Evolutionary conservation across 176 grass and related monocot genomes (phyloP).

Genomic region (Zea mays): Zm-B73-REFERENCE-NAM-5.0 NC_050100.1:70475501-70476000

Average conservation of each 20-base stretch:
- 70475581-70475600: not conserved
- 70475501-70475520: slow-evolving; percentile 35
- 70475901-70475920: slow-evolving; percentile 49
- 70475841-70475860: slow-evolving; percentile 67
- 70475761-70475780: slow-evolving; percentile 45
- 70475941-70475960: slow-evolving; percentile 16
- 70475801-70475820: slow-evolving; percentile 57
- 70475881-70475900: slow-evolving; percentile 51
- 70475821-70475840: slow-evolving; percentile 69
- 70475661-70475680: slow-evolving; percentile 39
- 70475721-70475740: slow-evolving; percentile 78
- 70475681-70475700: slow-evolving; percentile 45
- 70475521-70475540: slow-evolving; percentile 57
- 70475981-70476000: slow-evolving; percentile 26
- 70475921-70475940: slow-evolving; percentile 26
- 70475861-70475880: slow-evolving; percentile 59
- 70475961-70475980: not conserved
- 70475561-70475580: not conserved
- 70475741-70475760: slow-evolving; percentile 70
- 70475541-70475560: slow-evolving; percentile 29
- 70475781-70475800: slow-evolving; percentile 63
- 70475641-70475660: slow-evolving; percentile 44
- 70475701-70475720: slow-evolving; percentile 77
- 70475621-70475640: not conserved
- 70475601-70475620: not conserved